Evolutionary conservation across 306 rosid genomes (phyloP).

Genomic region (Malus asiatica): DNA sequence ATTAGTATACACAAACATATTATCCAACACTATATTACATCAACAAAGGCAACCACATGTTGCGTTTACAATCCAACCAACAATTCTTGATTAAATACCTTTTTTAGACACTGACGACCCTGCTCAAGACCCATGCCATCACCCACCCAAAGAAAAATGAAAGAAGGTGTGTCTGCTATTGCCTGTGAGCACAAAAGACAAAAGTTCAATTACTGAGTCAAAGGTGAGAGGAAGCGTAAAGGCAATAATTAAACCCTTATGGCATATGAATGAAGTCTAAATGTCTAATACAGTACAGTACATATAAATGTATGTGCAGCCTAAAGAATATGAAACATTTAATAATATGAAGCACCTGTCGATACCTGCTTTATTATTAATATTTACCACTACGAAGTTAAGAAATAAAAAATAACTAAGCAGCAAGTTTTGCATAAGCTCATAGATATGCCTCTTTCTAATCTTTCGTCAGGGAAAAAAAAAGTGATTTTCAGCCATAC

Average conservation of each 20-base stretch:
- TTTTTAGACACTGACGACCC: slow-evolving; percentile 97
- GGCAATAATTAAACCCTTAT: background rate
- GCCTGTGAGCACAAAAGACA: slow-evolving; percentile 44
- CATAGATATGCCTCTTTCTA: background rate
- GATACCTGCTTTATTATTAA: background rate
- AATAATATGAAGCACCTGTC: background rate
- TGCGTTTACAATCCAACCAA: background rate
- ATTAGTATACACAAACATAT: slow-evolving; percentile 1
- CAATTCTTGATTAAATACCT: slow-evolving; percentile 42
- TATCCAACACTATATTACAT: slow-evolving; percentile 13
- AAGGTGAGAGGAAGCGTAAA: slow-evolving; percentile 6
- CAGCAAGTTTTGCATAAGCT: slow-evolving; percentile 4
- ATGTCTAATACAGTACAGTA: background rate
- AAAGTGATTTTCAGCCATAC: slow-evolving; percentile 6
- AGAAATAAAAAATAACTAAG: background rate
- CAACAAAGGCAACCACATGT: background rate
- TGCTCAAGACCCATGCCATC: slow-evolving; percentile 99
- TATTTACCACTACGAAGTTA: background rate
- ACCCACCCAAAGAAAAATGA: slow-evolving; percentile 99
- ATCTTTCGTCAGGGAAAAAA: background rate
- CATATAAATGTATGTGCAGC: slow-evolving; percentile 2
- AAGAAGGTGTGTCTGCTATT: slow-evolving; percentile 97
- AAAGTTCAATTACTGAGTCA: slow-evolving; percentile 24
- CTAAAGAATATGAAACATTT: background rate
- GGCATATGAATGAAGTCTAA: slow-evolving; percentile 1